Base-by-base conservation (phyloP, 768 basidiomycete species). In the Coprinopsis marcescibilis region DNA sequence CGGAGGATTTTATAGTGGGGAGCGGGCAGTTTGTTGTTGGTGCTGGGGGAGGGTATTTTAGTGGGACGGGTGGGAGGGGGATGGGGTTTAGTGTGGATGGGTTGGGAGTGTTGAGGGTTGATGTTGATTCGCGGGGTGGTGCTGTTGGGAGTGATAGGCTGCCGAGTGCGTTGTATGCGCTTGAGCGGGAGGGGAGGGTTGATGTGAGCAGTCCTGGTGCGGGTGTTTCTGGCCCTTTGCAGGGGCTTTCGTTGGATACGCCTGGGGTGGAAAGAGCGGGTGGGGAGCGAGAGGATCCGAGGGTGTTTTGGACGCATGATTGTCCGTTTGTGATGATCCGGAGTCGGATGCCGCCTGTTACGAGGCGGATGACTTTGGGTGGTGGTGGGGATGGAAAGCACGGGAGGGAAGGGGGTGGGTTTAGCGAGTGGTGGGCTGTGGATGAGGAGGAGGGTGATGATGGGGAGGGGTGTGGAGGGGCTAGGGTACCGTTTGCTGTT, bases 321-420 rank as follows among this genome's bases (percentile, higher is more conserved):
- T 48, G 50, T 29, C 50, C 51, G 25, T 52, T 55, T 43, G 48
- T 51, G 8, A 36, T 55, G 3, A 52, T 55, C n/a, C 15, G 35
- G 32, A 32, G 33, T 33, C 50, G 50, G 12, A 46, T 51, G 36
- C 45, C 54, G 25, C 54, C 54, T 34, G 49, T 55, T n/a, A 49
- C 51, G 17, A 42, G 54, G 17, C 36, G 51, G 29, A 55, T 55
- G 54, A 35, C 36, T 37, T 27, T 55, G 27, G 48, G 29, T 1
- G 27, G 36, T 26, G 48, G 45, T 13, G 46, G 38, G 1, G 32
- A 48, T 17, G 51, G 44, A 8, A 39, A 48, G 11, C 46, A 43
- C 36, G n/a, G n/a, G n/a, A n/a, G n/a, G n/a, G n/a, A n/a, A n/a
- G n/a, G n/a, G n/a, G n/a, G n/a, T n/a, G n/a, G n/a, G n/a, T n/a